Evolutionary conservation across 805 yeast genomes (phyloP).

Genomic region (Limtongozyma cylindracea): DNA sequence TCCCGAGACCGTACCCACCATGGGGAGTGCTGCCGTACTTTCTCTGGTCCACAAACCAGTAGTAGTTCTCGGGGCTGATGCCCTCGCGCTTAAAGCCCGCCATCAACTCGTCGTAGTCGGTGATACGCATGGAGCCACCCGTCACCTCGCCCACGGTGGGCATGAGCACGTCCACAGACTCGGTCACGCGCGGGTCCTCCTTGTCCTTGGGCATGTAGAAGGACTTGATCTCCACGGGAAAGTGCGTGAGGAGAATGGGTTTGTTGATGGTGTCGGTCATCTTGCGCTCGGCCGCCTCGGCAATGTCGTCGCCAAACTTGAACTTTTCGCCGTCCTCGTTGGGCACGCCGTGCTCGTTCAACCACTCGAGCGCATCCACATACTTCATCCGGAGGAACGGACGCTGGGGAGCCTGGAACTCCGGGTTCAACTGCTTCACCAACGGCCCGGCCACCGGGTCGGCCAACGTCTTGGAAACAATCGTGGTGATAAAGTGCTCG

Average conservation of each 20-base stretch:
- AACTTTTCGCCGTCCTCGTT: slow-evolving; percentile 89
- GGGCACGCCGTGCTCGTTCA: slow-evolving; percentile 79
- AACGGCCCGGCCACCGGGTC: slow-evolving; percentile 89
- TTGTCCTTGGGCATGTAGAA: slow-evolving; percentile 90
- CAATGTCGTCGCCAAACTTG: slow-evolving; percentile 96
- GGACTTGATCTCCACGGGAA: slow-evolving; percentile 94
- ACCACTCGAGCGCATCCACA: slow-evolving; percentile 82
- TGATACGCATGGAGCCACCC: slow-evolving; percentile 98
- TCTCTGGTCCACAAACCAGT: slow-evolving; percentile 92
- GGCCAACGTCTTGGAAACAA: slow-evolving; percentile 52
- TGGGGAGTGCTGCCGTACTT: slow-evolving; percentile 96
- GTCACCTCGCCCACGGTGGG: slow-evolving; percentile 98
- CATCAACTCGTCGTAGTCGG: slow-evolving; percentile 52
- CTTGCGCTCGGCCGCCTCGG: slow-evolving; percentile 98
- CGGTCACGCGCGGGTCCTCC: slow-evolving; percentile 88
- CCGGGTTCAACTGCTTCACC: slow-evolving; percentile 79
- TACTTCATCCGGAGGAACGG: slow-evolving; percentile 90
- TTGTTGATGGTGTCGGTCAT: slow-evolving; percentile 90
- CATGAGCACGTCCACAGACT: slow-evolving; percentile 94
- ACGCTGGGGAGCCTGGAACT: slow-evolving; percentile 50
- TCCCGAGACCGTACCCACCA: slow-evolving; percentile 98
- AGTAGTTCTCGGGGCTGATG: slow-evolving; percentile 60
- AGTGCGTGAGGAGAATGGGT: slow-evolving; percentile 77
- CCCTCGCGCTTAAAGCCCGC: slow-evolving; percentile 88
- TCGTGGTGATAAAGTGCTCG: slow-evolving; percentile 48